Base-by-base conservation (phyloP, 352 stramenopile species). In the Phytophthora brassicae region DNA sequence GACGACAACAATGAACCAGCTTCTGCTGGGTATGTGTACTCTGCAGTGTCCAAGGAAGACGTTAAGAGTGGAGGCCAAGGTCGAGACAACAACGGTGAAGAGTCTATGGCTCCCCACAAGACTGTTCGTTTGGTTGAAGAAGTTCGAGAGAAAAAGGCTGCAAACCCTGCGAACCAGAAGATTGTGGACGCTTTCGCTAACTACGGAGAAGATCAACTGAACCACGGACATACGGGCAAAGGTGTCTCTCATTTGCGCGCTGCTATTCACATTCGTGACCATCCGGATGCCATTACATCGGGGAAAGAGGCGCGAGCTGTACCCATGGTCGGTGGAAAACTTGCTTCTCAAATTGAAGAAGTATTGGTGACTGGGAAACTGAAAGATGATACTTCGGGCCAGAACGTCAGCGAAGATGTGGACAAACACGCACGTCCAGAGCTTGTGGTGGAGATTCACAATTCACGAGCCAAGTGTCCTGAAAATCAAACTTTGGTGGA, bases 401-500 rank as follows among this genome's bases (percentile, higher is more conserved):
- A 83, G 49, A 92, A 89, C 49, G 66, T 87, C 4, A 83, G 70
- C 36, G 31, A 38, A 0, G 64, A 89, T 31, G 75, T 79, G 48
- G 66, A 71, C 12, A 6, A 55, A 0, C 72, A 89, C 36, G 63
- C 71, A 28, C 53, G 54, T 11, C 74, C 81, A 2, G 51, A 79
- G 11, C 60, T 92, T 9, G 75, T 92, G 1, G 8, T 70, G 2
- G 72, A 82, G 5, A 79, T 92, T 26, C 75, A 68, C 20, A 73
- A 72, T 16, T 60, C 68, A 16, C 52, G 55, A 5, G 70, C 81
- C 11, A 88, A 80, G 51, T 70, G 74, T 20, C 38, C 58, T 1
- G 81, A 90, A 52, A 92, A 92, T 53, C 70, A 92, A 45, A 64
- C 72, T 50, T 53, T 92, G 12, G 81, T 92, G 29, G 68, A 90